phyloP scores from a whole-genome alignment of 2,329 filamentous ascomycete genomes.

The Colletotrichum melonis region DNA sequence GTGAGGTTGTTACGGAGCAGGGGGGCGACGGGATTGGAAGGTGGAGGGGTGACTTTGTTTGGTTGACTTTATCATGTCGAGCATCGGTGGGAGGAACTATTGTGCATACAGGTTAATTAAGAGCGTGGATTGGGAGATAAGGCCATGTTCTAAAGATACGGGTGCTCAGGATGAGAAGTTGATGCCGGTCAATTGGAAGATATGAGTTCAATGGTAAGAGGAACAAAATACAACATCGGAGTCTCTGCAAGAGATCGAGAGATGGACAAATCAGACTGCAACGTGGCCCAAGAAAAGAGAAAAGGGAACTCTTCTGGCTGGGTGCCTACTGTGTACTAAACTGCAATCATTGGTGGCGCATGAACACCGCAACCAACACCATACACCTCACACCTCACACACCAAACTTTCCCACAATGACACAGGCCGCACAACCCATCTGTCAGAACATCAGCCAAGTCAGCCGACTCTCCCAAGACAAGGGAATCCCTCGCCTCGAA shows the following conservation, averaged over 20 bases:
- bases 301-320: not conserved
- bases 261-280: not conserved
- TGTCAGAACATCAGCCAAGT: constrained; percentile 26
- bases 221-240: not conserved
- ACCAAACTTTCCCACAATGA: constrained; percentile 1
- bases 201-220: not conserved
- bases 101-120: not conserved
- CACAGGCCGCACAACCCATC: constrained; percentile 8
- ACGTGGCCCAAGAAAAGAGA: not conserved
- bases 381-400: not conserved
- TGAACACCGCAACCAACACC: constrained; percentile 12
- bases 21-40: constrained; percentile 43
- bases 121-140: not conserved
- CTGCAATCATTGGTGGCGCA: constrained; percentile 7
- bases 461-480: constrained; percentile 24
- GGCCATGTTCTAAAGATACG: not conserved
- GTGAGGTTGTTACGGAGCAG: constrained; percentile 52
- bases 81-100: not conserved
- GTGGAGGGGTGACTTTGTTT: constrained; percentile 29
- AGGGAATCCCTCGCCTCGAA: constrained; percentile 20
- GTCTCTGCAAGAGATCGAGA: not conserved
- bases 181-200: not conserved
- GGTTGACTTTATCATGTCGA: constrained; percentile 2
- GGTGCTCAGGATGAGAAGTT: not conserved
- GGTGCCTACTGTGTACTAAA: too few relatives aligned